Conservation (phyloP, 2,329 filamentous ascomycete genomes). For the Aureobasidium uvarum region DNA sequence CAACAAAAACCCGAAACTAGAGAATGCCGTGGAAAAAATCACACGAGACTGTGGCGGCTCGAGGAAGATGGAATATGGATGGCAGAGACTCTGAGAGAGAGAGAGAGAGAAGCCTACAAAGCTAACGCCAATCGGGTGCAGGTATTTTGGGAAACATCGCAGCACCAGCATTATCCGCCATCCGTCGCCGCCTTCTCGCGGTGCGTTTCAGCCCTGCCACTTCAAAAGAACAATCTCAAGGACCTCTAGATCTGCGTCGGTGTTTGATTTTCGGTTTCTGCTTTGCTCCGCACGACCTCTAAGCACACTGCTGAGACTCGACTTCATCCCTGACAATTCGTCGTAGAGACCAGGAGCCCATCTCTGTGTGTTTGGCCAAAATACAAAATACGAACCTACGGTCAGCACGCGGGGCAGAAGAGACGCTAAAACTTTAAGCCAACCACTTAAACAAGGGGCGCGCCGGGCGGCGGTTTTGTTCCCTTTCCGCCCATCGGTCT, state of each 20-base stretch:
- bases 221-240: neutral
- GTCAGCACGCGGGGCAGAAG: conserved; percentile 11
- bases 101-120: neutral
- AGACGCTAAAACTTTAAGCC: neutral
- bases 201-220: conserved; percentile 18
- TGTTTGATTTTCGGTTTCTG: conserved; percentile 8
- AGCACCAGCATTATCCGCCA: neutral
- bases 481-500: neutral
- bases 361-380: neutral
- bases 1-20: neutral
- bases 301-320: neutral
- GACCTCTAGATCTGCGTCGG: neutral
- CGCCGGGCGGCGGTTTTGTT: neutral
- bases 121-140: neutral
- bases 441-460: conserved; percentile 2
- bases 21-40: conserved; percentile 4
- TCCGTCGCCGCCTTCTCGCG: neutral
- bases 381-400: conserved; percentile 12
- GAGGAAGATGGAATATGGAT: conserved; percentile 1
- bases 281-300: neutral
- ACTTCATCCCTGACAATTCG: neutral
- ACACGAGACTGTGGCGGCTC: conserved; percentile 16
- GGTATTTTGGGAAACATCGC: conserved; percentile 1
- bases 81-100: neutral
- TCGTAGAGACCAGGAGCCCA: neutral